Percentiles rank a stretch among this genome's conserved stretches.
These are phyloP conservation scores for Suhomyces bribrorum DNA, from an alignment of 1,139 yeast species.

Conservation along the genomic window DNA sequence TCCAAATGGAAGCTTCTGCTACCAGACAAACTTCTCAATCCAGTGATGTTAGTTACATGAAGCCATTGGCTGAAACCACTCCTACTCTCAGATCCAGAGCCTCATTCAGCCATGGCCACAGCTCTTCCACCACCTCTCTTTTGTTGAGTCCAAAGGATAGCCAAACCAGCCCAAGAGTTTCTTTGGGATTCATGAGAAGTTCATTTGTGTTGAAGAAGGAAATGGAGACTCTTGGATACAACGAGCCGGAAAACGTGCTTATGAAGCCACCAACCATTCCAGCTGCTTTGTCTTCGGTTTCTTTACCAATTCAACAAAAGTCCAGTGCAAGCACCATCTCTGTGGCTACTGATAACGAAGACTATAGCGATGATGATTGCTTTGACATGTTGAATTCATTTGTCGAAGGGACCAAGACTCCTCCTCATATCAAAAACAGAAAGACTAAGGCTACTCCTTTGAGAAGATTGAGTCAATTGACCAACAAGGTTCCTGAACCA, in stretches of 20 bases:
- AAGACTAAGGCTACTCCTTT: constrained; percentile 1
- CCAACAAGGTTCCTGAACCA: constrained; percentile 1
- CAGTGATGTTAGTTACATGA: constrained; percentile 18
- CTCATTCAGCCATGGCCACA: constrained; percentile 9
- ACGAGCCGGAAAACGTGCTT: constrained; percentile 35
- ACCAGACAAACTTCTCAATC: constrained; percentile 15
- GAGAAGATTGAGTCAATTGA: constrained; percentile 3
- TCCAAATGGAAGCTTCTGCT: constrained; percentile 12
- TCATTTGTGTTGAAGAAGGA: constrained; percentile 32
- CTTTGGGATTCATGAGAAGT: constrained; percentile 29
- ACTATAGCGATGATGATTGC: constrained; percentile 17
- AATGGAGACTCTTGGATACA: constrained; percentile 29
- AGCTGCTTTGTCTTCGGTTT: constrained; percentile 19
- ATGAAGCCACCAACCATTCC: constrained; percentile 33
- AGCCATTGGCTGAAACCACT: constrained; percentile 12
- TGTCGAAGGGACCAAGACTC: constrained; percentile 8
- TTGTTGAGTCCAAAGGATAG: constrained; percentile 10
- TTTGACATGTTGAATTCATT: constrained; percentile 25
- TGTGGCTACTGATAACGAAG: constrained; percentile 2
- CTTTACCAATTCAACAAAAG: constrained; percentile 5
- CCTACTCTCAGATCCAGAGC: constrained; percentile 3
- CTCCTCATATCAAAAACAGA: constrained; percentile 5
- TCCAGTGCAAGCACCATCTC: constrained; percentile 8
- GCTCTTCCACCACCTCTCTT: constrained; percentile 11
- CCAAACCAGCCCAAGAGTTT: constrained; percentile 18